phyloP scores from a whole-genome alignment of 768 basidiomycete genomes.

The Porpolomopsis calyptriformis region DNA sequence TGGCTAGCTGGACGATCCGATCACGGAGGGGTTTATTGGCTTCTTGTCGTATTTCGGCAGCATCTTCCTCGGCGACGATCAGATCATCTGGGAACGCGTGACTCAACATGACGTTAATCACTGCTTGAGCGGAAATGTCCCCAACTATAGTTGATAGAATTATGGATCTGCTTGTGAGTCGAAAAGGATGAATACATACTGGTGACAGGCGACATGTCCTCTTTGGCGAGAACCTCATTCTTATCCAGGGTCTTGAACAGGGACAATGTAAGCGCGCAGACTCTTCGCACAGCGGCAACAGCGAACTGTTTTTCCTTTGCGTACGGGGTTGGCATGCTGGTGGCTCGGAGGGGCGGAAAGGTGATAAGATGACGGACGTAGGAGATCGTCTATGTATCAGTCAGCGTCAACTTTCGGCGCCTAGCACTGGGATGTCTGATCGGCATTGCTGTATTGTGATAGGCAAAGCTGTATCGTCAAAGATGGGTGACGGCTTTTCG shows the following conservation, averaged over 20 bases:
- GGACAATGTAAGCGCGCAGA: constrained; percentile 70
- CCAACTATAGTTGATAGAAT: constrained; percentile 45
- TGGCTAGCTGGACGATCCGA: constrained; percentile 73
- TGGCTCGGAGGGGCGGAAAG: too few relatives aligned
- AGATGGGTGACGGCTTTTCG: too few relatives aligned
- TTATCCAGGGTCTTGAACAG: constrained; percentile 82
- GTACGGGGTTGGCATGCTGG: constrained; percentile 42
- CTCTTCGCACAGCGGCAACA: constrained; percentile 76
- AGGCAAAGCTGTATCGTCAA: too few relatives aligned
- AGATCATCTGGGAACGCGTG: constrained; percentile 74
- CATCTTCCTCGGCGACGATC: constrained; percentile 94
- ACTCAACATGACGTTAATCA: constrained; percentile 72
- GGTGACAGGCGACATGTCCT: constrained; percentile 87
- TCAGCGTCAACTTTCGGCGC: too few relatives aligned
- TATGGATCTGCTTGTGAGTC: constrained; percentile 1
- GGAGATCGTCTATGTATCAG: too few relatives aligned
- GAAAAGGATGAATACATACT: constrained; percentile 30
- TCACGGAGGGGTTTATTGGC: constrained; percentile 35
- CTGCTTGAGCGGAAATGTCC: constrained; percentile 88
- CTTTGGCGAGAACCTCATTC: constrained; percentile 79
- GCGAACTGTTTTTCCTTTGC: constrained; percentile 71
- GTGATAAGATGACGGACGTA: too few relatives aligned
- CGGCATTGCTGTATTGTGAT: too few relatives aligned
- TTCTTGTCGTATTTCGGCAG: constrained; percentile 56
- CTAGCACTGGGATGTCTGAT: too few relatives aligned